Evolutionary conservation across 306 rosid genomes (phyloP), one percentile per base, ranked within the genome.

Genomic region (Mimosa pudica): DNA sequence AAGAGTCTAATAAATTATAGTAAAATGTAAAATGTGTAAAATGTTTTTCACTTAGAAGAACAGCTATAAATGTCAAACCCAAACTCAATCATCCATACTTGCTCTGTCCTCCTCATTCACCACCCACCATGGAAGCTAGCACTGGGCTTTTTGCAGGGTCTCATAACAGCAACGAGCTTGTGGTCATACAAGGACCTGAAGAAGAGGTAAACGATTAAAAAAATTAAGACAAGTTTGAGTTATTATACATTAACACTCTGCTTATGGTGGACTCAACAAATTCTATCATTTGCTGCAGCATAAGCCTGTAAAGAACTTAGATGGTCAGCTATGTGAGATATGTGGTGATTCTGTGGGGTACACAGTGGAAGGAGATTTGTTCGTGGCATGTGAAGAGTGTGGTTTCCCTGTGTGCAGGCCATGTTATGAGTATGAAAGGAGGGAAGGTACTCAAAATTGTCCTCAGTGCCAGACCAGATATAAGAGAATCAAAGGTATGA

Each of bases 361-460:
- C 16, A 93, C 97, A 0, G 99, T 95, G 82, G 96, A 88, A 47
- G 98, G 94, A 84, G 99, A 95, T 63, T 79, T 95, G 80, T 95
- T 95, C 80, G 91, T 95, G 46, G 99, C 99, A 35, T 95, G 99
- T 84, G 95, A 95, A 78, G 99, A 95, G 84, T 95, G 99, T 78
- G 99, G 99, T 51, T 95, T 95, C 80, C 99, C 99, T 0, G 98
- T 83, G 5, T 95, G 99, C 82, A 90, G 99, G 77, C 97, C 98
- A 30, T 95, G 99, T 77, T 95, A 95, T 80, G 99, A 95, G 90
- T 95, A 95, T 74, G 99, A 95, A 86, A 84, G 99, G 46, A 86
- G 96, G 82, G 99, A 95, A 89, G 99, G 99, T 62, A 86, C 90
- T 78, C 99, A 95, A 77, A 83, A 81, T 79, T 95, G 99, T 67